These are phyloP conservation scores for Solanum boliviense DNA, from an alignment of 257 asterid species.

Conservation along the genomic window DNA sequence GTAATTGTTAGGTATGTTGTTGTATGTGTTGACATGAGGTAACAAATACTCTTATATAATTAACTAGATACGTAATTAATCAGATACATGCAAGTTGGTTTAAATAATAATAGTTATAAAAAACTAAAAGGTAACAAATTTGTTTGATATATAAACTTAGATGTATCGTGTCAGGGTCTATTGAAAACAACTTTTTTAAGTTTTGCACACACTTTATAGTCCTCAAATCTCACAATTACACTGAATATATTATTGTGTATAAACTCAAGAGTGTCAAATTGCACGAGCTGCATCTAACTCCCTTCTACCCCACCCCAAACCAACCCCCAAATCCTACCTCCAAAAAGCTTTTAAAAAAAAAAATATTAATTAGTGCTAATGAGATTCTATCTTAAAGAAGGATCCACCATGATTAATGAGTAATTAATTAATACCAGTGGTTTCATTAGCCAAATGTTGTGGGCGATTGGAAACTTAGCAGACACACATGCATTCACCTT, in stretches of 20 bases:
- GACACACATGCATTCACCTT: not conserved
- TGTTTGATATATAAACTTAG: not conserved
- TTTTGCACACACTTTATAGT: not conserved
- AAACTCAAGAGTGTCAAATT: not conserved
- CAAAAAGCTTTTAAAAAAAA: not conserved
- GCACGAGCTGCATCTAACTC: not conserved
- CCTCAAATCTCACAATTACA: not conserved
- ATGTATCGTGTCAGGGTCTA: not conserved
- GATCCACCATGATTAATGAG: not conserved
- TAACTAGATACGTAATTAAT: not conserved
- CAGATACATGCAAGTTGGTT: not conserved
- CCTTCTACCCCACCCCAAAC: not conserved
- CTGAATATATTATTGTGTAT: not conserved
- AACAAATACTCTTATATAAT: not conserved
- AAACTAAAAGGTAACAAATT: not conserved
- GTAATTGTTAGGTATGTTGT: not conserved
- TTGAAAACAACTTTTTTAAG: not conserved
- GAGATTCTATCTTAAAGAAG: not conserved
- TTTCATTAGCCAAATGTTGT: not conserved
- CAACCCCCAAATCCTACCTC: not conserved
- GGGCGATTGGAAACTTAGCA: not conserved
- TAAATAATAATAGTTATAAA: not conserved
- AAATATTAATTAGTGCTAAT: not conserved
- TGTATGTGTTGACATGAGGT: not conserved
- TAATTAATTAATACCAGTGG: not conserved